phyloP scores from a whole-genome alignment of 179 eudicot genomes.

The Gypsophila paniculata region DNA sequence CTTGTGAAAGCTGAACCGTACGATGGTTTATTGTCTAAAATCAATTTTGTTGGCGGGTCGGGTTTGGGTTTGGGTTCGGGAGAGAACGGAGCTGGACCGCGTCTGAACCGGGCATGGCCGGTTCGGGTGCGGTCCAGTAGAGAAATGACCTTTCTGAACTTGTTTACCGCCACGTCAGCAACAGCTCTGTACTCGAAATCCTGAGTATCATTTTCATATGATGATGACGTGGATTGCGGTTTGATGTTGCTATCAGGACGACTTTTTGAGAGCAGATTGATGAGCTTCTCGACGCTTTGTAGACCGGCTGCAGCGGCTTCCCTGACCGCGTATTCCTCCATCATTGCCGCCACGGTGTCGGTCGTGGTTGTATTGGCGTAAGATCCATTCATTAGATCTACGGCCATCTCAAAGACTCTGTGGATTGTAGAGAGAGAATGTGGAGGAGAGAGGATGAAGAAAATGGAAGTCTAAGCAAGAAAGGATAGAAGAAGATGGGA shows the following conservation, averaged over 20 bases:
- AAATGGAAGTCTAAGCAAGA: no score
- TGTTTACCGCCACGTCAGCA: conserved; percentile 64
- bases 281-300: conserved; percentile 66
- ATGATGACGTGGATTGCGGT: background rate
- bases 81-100: conserved; percentile 66
- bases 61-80: background rate
- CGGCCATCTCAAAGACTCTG: conserved; percentile 40
- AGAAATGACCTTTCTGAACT: conserved; percentile 71
- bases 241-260: conserved; percentile 16
- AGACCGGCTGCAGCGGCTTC: conserved; percentile 71
- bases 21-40: conserved; percentile 17
- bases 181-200: conserved; percentile 50
- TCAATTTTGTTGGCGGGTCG: background rate
- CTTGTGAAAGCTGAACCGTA: conserved; percentile 35
- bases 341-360: background rate
- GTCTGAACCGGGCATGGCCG: conserved; percentile 89
- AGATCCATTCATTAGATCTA: conserved; percentile 46
- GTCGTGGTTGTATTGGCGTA: conserved; percentile 22
- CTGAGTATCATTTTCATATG: background rate
- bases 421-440: no score
- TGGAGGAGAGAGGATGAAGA: no score
- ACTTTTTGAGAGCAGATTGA: conserved; percentile 38
- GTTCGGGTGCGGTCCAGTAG: conserved; percentile 60
- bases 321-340: conserved; percentile 54
- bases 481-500: no score